Conservation (phyloP, 1,284 basidiomycete genomes). For the Mixia osmundae region DNA sequence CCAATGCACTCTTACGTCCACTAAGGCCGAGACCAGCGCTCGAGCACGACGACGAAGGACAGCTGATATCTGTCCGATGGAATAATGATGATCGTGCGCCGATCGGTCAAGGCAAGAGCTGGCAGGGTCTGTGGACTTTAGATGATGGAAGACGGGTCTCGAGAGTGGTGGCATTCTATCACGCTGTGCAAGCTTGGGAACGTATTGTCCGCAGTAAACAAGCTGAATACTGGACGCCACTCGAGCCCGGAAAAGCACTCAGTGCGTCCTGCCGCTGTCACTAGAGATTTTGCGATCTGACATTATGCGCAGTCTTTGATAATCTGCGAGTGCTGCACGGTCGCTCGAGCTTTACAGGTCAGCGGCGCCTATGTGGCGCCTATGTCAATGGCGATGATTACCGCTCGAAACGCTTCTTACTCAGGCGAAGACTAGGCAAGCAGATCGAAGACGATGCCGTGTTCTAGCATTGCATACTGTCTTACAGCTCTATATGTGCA, state of each 20-base stretch:
- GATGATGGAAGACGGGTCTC: slow-evolving; percentile 4
- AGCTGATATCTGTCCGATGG: slow-evolving; percentile 62
- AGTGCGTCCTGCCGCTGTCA: too few species aligned
- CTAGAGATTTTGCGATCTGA: too few species aligned
- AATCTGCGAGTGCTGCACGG: slow-evolving; percentile 91
- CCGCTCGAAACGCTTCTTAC: too few species aligned
- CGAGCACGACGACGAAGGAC: slow-evolving; percentile 39
- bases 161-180: slow-evolving; percentile 35
- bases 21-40: slow-evolving; percentile 27
- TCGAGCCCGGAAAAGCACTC: slow-evolving; percentile 61
- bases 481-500: too few species aligned
- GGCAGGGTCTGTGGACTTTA: slow-evolving; percentile 27
- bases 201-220: slow-evolving; percentile 47
- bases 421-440: too few species aligned
- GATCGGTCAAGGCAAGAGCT: slow-evolving; percentile 35
- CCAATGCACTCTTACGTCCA: slow-evolving; percentile 35
- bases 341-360: slow-evolving; percentile 64
- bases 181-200: slow-evolving; percentile 58
- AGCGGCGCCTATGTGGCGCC: slow-evolving; percentile 80
- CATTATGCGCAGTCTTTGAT: too few species aligned
- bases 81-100: slow-evolving; percentile 85
- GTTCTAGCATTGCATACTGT: too few species aligned
- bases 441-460: too few species aligned
- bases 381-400: slow-evolving; percentile 85
- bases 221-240: slow-evolving; percentile 75